These are phyloP conservation scores for Eutypa lata DNA, from an alignment of 2,329 filamentous ascomycete genomes.

Conservation along the genomic window DNA sequence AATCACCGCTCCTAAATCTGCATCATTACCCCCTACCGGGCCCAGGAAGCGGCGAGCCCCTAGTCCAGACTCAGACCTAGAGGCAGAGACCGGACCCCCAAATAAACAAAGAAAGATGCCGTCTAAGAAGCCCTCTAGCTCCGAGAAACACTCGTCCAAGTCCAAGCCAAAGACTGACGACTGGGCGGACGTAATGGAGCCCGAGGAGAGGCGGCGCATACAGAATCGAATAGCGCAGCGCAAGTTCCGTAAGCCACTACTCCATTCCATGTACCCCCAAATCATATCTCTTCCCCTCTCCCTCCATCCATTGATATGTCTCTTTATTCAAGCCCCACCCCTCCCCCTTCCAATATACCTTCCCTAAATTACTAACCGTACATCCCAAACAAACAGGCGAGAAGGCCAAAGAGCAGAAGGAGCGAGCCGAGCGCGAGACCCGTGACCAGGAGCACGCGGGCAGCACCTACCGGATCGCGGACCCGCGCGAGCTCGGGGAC, in stretches of 20 bases:
- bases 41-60: not conserved
- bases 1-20: not conserved
- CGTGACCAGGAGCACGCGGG: constrained; percentile 63
- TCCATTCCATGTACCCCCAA: not conserved
- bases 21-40: not conserved
- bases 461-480: constrained; percentile 61
- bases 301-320: too few relatives aligned
- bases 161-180: constrained; percentile 48
- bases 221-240: constrained; percentile 75
- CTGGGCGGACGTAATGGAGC: constrained; percentile 68
- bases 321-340: not conserved
- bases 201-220: constrained; percentile 68
- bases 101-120: constrained; percentile 13
- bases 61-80: not conserved
- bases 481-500: constrained; percentile 50
- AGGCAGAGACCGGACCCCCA: constrained; percentile 8
- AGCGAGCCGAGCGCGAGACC: constrained; percentile 60
- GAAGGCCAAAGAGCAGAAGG: constrained; percentile 65
- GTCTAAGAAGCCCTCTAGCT: constrained; percentile 33
- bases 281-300: not conserved
- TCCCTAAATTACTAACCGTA: not conserved
- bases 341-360: not conserved
- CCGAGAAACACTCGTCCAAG: constrained; percentile 32
- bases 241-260: constrained; percentile 63
- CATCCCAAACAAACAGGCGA: constrained; percentile 49